Evolutionary conservation across 805 yeast genomes (phyloP), one percentile per base, ranked within the genome.

Genomic region (Saturnispora mendoncae): DNA sequence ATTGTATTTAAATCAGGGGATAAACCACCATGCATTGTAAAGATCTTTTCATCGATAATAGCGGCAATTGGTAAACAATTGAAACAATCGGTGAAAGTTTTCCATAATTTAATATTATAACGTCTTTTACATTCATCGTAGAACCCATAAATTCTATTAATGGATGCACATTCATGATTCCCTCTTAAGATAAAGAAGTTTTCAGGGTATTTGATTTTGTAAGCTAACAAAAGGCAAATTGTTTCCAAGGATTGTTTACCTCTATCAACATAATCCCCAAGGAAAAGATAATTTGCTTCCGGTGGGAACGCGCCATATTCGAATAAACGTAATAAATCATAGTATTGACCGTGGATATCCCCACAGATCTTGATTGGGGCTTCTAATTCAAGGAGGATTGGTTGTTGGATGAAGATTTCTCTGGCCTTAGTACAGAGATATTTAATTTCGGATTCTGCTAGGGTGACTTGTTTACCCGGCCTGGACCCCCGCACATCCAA

Each of bases 291-390:
- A 69, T 90, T 90, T 15, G 97, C 94, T 64, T 92, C 97, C 10
- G 98, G 98, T 2, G 98, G 98, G 72, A 92, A 90, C 2, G 97
- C 98, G 55, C 98, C 97, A 60, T 90, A 90, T 69, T 92, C 97
- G 57, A 90, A 90, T 55, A 90, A 75, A 65, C 98, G 82, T 61
- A 90, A 74, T 55, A 90, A 76, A 65, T 90, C 98, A 61, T 90
- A 90, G 66, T 92, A 90, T 67, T 90, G 98, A 44, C 98, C 98
- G 64, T 90, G 98, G 57, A 90, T 92, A 64, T 90, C 98, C 65
- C 98, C 98, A 68, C 96, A 87, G 45, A 83, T 83, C 65, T 87
- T 88, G 57, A 90, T 90, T 43, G 98, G 98, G 17, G 98, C 97
- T 66, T 92, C 97, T 53, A 90, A 74, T 64, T 90, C 98, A 56